Conservation (phyloP, 2,329 filamentous ascomycete genomes). For the Colletotrichum plurivorum region DNA sequence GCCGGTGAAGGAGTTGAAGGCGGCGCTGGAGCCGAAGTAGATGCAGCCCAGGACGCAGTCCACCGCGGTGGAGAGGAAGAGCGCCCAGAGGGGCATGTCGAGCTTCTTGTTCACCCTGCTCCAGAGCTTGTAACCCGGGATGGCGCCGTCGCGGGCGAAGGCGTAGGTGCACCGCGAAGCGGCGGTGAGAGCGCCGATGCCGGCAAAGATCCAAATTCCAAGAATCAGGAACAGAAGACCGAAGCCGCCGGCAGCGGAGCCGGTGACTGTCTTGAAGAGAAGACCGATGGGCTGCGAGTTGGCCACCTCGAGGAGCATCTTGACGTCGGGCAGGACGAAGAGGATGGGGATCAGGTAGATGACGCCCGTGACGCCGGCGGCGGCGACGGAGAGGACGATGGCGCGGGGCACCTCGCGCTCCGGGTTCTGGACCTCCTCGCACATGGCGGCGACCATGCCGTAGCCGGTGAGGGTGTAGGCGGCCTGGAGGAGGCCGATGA, state of each 20-base stretch:
- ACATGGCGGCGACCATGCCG: slow-evolving; percentile 80
- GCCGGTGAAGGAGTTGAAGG: slow-evolving; percentile 85
- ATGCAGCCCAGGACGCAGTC: slow-evolving; percentile 82
- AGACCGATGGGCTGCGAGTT: slow-evolving; percentile 83
- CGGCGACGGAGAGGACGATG: slow-evolving; percentile 78
- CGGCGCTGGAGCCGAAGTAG: slow-evolving; percentile 83
- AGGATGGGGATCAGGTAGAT: slow-evolving; percentile 81
- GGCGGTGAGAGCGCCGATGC: slow-evolving; percentile 81
- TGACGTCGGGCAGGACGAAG: slow-evolving; percentile 80
- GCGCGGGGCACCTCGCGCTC: slow-evolving; percentile 79
- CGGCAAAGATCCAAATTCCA: slow-evolving; percentile 83
- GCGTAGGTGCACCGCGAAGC: slow-evolving; percentile 82
- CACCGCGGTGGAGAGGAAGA: slow-evolving; percentile 77
- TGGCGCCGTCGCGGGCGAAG: slow-evolving; percentile 81
- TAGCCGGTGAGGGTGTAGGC: slow-evolving; percentile 75
- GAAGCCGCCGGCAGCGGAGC: slow-evolving; percentile 80
- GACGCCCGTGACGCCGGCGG: slow-evolving; percentile 75
- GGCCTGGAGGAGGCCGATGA: slow-evolving; percentile 78
- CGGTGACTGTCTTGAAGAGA: slow-evolving; percentile 82
- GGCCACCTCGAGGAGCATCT: slow-evolving; percentile 73
- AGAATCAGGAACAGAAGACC: slow-evolving; percentile 82
- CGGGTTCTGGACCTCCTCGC: slow-evolving; percentile 79
- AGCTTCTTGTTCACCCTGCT: slow-evolving; percentile 74
- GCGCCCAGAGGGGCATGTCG: slow-evolving; percentile 78
- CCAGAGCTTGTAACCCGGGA: slow-evolving; percentile 79